Evolutionary conservation across 2,329 filamentous ascomycete species (phyloP).

Genomic region (Cytospora chrysosperma): DNA sequence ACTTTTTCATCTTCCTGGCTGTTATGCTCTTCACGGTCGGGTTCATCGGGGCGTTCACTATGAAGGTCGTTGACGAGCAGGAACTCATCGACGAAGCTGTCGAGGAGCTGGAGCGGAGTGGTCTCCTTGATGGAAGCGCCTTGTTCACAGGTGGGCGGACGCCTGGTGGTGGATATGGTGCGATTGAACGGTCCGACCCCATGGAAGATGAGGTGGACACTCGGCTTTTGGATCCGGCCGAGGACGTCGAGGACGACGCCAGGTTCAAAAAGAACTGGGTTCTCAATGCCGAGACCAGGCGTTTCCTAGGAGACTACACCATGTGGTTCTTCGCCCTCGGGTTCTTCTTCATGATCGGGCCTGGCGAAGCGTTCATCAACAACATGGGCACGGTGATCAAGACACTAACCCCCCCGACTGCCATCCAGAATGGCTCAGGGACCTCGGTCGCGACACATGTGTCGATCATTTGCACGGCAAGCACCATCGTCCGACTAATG

Average conservation of each 20-base stretch:
- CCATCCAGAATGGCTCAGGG: slow-evolving; percentile 40
- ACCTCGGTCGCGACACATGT: slow-evolving; percentile 83
- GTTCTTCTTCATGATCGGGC: slow-evolving; percentile 90
- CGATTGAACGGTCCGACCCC: slow-evolving; percentile 44
- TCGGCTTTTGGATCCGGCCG: slow-evolving; percentile 39
- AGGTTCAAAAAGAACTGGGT: slow-evolving; percentile 82
- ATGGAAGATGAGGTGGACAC: slow-evolving; percentile 45
- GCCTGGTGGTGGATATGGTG: slow-evolving; percentile 55
- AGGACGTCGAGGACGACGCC: slow-evolving; percentile 43
- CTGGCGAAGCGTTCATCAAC: slow-evolving; percentile 97
- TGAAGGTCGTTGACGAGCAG: slow-evolving; percentile 80
- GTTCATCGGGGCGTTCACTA: slow-evolving; percentile 67
- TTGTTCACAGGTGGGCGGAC: slow-evolving; percentile 59
- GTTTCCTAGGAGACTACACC: slow-evolving; percentile 81
- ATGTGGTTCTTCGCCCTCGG: slow-evolving; percentile 95
- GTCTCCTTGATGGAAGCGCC: slow-evolving; percentile 72
- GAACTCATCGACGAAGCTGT: slow-evolving; percentile 87
- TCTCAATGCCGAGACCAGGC: slow-evolving; percentile 83
- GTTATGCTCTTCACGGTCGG: slow-evolving; percentile 70
- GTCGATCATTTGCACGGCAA: slow-evolving; percentile 85
- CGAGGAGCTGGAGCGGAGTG: slow-evolving; percentile 87
- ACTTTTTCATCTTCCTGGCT: slow-evolving; percentile 84
- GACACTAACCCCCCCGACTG: slow-evolving; percentile 67
- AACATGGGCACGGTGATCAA: slow-evolving; percentile 93
- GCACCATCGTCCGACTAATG: slow-evolving; percentile 84